Percentiles rank a stretch among this genome's conserved stretches.
Conservation (phyloP, 2,329 filamentous ascomycete genomes). For the Colletotrichum graminicola region DNA sequence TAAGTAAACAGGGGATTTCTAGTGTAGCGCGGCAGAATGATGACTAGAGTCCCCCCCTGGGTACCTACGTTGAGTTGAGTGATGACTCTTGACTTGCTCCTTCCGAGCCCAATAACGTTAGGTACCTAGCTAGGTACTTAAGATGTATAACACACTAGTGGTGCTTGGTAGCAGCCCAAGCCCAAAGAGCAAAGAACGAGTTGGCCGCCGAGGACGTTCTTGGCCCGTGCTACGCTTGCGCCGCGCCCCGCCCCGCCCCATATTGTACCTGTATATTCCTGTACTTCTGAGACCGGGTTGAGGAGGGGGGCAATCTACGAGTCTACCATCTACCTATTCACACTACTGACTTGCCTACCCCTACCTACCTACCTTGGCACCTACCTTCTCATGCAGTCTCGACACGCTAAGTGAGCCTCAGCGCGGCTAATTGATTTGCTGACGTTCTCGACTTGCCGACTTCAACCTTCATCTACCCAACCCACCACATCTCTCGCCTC, state of each 20-base stretch:
- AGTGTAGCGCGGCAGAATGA: no score
- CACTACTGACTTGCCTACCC: background rate
- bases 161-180: no score
- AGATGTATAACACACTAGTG: no score
- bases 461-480: background rate
- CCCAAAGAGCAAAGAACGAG: background rate
- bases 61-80: background rate
- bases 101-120: background rate
- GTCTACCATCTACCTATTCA: no score
- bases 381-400: slow-evolving; percentile 3
- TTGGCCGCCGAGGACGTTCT: background rate
- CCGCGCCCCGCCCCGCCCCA: background rate
- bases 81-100: slow-evolving; percentile 10
- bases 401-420: slow-evolving; percentile 38
- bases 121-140: no score
- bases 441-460: slow-evolving; percentile 37
- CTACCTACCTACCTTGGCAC: background rate
- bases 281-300: background rate
- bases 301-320: background rate
- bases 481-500: background rate
- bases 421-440: slow-evolving; percentile 30
- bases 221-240: background rate
- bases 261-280: background rate
- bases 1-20: no score
- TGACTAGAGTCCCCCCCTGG: no score